Evolutionary conservation across 805 yeast species (phyloP), one percentile per base, ranked within the genome.

Genomic region (Grigorovia yakushimaensis): DNA sequence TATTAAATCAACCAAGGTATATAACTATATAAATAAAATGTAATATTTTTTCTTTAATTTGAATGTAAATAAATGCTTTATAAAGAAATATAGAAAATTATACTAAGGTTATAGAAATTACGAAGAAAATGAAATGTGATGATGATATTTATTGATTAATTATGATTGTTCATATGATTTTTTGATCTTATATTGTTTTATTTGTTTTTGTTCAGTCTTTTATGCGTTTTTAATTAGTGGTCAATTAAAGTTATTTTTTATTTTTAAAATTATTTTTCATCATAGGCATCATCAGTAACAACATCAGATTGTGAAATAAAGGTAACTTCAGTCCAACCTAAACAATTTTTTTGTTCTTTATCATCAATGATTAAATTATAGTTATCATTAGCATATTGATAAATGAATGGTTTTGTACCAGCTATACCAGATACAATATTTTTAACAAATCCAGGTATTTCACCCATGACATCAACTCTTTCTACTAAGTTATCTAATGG

Each of bases 381-480:
- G 30, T 58, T 55, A 47, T 76, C 74, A 63, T 86, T 82, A 64
- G 83, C 77, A 70, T 79, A 93, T 71, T 93, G 98, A 69, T 89
- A 93, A 59, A 93, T 91, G 71, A 78, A 91, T n/a, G 98, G 98
- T 64, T 84, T 86, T 23, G 98, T 82, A 44, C 98, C 98, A 15
- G 93, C 93, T 47, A 91, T 94, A 49, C 95, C 96, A 52, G 89
- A 80, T 42, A 87, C 98, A 49, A 93, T 84, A 58, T 82, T 84
- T 70, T 91, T 93, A 55, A 93, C 95, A 67, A 93, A 88, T 53
- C 79, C 82, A 23, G 98, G 98, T 49, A 93, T 82, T 69, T 93
- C 98, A 45, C 88, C 86, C 97, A 93, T 88, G 50, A 93, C 98
- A 68, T 93, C 98, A 49, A 93, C 89, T 63, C 98, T 81, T 70